Conservation (phyloP, 257 asterid genomes). For the Ilex asprella region DNA sequence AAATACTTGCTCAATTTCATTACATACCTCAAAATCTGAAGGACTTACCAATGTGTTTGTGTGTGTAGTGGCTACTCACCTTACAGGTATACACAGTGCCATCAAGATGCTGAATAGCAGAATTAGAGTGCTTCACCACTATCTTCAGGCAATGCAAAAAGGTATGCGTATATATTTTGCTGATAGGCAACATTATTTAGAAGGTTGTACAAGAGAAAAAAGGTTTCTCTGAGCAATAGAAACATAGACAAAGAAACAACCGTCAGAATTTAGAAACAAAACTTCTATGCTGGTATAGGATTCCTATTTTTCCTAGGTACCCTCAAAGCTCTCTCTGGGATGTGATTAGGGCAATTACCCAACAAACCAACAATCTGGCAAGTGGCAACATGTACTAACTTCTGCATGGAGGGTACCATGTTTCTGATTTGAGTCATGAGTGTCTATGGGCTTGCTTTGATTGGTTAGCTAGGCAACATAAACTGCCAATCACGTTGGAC, state of each 20-base stretch:
- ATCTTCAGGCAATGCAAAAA: conserved; percentile 85
- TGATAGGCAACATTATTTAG: not conserved
- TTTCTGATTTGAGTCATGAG: not conserved
- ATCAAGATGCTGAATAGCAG: conserved; percentile 95
- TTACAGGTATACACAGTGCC: conserved; percentile 92
- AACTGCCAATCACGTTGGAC: no score
- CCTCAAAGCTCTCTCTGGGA: no score
- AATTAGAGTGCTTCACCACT: conserved; percentile 74
- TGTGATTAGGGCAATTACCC: no score
- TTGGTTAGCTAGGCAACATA: not conserved
- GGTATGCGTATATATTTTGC: conserved; percentile 32
- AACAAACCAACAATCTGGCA: no score
- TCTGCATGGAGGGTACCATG: not conserved
- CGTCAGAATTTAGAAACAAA: no score
- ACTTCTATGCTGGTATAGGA: no score
- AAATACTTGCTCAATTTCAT: no score
- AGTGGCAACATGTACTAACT: no score
- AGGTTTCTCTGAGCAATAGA: conserved; percentile 27
- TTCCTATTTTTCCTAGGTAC: no score
- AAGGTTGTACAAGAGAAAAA: conserved; percentile 21
- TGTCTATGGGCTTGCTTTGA: conserved; percentile 3
- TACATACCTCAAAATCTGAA: not conserved
- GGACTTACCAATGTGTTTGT: not conserved
- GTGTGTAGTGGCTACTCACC: conserved; percentile 86
- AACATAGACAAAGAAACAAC: no score